Evolutionary conservation across 208 protist genomes (phyloP).

Genomic region (Leishmania turanica): DNA sequence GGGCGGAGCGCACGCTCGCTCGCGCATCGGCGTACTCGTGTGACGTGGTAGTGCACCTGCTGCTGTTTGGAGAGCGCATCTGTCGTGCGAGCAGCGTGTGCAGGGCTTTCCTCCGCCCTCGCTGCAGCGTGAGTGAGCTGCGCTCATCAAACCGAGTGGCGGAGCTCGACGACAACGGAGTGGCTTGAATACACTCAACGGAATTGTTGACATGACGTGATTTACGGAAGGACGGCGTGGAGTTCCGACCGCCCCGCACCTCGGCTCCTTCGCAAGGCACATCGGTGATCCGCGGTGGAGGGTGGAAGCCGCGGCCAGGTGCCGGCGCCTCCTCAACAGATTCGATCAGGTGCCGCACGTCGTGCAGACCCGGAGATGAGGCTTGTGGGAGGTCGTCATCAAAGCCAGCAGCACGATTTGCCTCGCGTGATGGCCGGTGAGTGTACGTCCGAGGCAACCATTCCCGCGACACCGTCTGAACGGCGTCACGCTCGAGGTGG

Average conservation of each 20-base stretch:
- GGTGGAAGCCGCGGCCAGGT: background rate
- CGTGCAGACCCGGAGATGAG: background rate
- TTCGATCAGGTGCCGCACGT: background rate
- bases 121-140: conserved; percentile 11
- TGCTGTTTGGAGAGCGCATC: background rate
- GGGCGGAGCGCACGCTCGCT: background rate
- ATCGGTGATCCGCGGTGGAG: background rate
- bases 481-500: background rate
- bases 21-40: background rate
- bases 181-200: background rate
- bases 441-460: background rate
- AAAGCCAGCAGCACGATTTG: background rate
- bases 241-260: background rate
- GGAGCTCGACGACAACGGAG: background rate
- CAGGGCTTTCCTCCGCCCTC: conserved; percentile 12
- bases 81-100: conserved; percentile 23
- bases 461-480: background rate
- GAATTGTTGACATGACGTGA: background rate
- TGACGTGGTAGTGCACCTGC: background rate
- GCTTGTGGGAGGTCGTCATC: background rate
- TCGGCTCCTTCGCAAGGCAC: background rate
- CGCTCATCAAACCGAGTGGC: background rate
- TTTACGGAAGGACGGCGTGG: background rate
- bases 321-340: conserved; percentile 5
- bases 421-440: background rate